These are phyloP conservation scores for Microstroma glucosiphilum DNA, from an alignment of 1,284 basidiomycete genomes.

Conservation along the genomic window DNA sequence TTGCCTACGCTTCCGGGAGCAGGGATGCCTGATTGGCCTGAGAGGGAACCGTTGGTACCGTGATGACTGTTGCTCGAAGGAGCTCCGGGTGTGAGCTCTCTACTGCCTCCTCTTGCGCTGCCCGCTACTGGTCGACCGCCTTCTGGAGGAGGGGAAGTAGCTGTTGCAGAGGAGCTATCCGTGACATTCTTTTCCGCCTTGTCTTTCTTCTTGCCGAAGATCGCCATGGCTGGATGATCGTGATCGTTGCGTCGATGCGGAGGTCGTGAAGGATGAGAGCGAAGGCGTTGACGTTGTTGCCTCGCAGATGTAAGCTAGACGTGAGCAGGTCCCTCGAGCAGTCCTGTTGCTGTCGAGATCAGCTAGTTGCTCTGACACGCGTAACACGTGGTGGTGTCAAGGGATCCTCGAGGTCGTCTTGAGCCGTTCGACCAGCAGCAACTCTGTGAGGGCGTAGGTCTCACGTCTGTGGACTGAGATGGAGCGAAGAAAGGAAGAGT, in stretches of 20 bases:
- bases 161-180: conserved; percentile 22
- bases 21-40: conserved; percentile 24
- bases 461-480: too few species aligned
- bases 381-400: too few species aligned
- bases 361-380: too few species aligned
- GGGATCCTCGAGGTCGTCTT: too few species aligned
- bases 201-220: conserved; percentile 48
- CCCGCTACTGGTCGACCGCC: conserved; percentile 8
- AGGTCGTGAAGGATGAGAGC: not conserved
- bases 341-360: too few species aligned
- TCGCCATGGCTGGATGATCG: conserved; percentile 26
- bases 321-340: too few species aligned
- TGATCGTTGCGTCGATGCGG: not conserved
- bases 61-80: conserved; percentile 2
- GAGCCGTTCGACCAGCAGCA: too few species aligned
- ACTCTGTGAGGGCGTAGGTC: too few species aligned
- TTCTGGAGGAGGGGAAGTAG: conserved; percentile 27
- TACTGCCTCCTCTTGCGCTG: conserved; percentile 13
- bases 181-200: conserved; percentile 29
- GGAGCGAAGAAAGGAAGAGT: too few species aligned
- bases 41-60: conserved; percentile 16
- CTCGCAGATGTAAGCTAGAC: not conserved
- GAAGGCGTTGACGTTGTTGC: not conserved
- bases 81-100: conserved; percentile 18
- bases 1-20: not conserved